phyloP scores from a whole-genome alignment of 345 rosid species.

The Excoecaria agallocha region DNA sequence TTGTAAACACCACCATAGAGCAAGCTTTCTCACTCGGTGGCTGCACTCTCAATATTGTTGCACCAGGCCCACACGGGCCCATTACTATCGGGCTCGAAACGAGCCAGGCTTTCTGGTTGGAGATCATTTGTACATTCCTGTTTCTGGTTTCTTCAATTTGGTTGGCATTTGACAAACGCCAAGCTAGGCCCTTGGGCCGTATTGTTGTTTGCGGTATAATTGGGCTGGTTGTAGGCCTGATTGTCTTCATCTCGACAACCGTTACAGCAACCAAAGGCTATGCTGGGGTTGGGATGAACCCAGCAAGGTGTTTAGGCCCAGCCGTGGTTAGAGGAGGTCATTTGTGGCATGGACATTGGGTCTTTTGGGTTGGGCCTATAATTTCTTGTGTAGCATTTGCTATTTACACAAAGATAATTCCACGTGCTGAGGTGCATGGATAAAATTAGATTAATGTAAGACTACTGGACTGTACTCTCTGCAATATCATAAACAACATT shows the following conservation, averaged over 20 bases:
- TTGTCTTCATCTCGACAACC: conserved; percentile 41
- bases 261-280: conserved; percentile 41
- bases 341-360: conserved; percentile 28
- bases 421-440: conserved; percentile 15
- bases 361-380: conserved; percentile 26
- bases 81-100: conserved; percentile 18
- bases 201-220: conserved; percentile 27
- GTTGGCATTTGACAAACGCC: conserved; percentile 41
- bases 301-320: conserved; percentile 50
- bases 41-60: conserved; percentile 26
- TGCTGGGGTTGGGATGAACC: conserved; percentile 51
- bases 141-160: conserved; percentile 41
- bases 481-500: too few species aligned
- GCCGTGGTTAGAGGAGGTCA: conserved; percentile 28
- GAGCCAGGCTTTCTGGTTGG: conserved; percentile 30
- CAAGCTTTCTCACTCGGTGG: conserved; percentile 38
- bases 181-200: conserved; percentile 36
- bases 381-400: conserved; percentile 13
- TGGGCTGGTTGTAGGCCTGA: conserved; percentile 37
- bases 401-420: conserved; percentile 24
- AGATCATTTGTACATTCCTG: conserved; percentile 38
- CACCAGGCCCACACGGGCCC: conserved; percentile 32
- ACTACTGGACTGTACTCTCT: too few species aligned
- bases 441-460: too few species aligned
- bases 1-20: conserved; percentile 22